These are phyloP conservation scores for Pyrrhoderma noxium DNA, from an alignment of 1,284 basidiomycete species.

Conservation along the genomic window DNA sequence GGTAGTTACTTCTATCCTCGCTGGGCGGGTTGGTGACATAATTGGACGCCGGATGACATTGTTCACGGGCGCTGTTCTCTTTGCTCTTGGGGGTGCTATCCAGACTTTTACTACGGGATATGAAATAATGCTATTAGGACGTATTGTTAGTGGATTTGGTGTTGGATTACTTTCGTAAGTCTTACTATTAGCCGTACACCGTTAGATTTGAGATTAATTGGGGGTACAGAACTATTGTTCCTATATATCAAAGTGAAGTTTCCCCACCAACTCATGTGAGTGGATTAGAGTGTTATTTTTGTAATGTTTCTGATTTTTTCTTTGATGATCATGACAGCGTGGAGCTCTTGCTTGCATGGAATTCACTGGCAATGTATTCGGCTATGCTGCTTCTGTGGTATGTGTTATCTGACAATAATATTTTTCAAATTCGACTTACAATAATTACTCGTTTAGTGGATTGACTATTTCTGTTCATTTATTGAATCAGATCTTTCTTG, in stretches of 20 bases:
- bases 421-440: background rate
- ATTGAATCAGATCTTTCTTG: slow-evolving; percentile 77
- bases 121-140: slow-evolving; percentile 79
- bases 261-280: slow-evolving; percentile 88
- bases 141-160: slow-evolving; percentile 86
- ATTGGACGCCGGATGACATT: slow-evolving; percentile 86
- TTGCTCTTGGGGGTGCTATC: slow-evolving; percentile 82
- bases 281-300: slow-evolving; percentile 16
- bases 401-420: slow-evolving; percentile 27
- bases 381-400: slow-evolving; percentile 90
- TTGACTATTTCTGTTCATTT: slow-evolving; percentile 91
- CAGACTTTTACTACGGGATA: slow-evolving; percentile 88
- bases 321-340: slow-evolving; percentile 41
- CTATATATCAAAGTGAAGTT: slow-evolving; percentile 97
- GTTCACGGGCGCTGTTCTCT: slow-evolving; percentile 80
- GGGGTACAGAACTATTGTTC: slow-evolving; percentile 78
- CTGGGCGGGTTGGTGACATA: slow-evolving; percentile 81
- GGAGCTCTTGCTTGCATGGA: slow-evolving; percentile 94
- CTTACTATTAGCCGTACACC: background rate
- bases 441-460: slow-evolving; percentile 53
- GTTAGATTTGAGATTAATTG: slow-evolving; percentile 8
- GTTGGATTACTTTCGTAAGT: slow-evolving; percentile 90
- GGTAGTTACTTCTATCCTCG: slow-evolving; percentile 82
- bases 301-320: slow-evolving; percentile 10
- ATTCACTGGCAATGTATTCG: slow-evolving; percentile 90